These are phyloP conservation scores for Trifolium pratense DNA, from an alignment of 306 rosid genomes.

Conservation along the genomic window DNA sequence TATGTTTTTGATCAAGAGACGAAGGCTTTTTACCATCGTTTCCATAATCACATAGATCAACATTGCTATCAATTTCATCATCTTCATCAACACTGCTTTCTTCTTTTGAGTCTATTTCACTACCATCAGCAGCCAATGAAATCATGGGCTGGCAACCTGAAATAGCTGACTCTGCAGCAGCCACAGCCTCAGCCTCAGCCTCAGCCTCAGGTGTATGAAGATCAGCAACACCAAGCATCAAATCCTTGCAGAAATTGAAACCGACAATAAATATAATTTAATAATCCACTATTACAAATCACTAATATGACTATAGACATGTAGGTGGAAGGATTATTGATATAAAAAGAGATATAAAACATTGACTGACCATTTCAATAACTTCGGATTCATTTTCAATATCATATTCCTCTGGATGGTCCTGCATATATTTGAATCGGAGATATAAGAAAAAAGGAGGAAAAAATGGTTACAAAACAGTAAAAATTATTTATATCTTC, in stretches of 20 bases:
- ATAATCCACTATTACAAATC: constrained; percentile 22
- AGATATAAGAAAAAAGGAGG: not conserved
- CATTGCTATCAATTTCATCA: constrained; percentile 25
- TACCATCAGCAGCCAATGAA: constrained; percentile 51
- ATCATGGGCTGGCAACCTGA: constrained; percentile 59
- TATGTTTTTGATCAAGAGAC: constrained; percentile 29
- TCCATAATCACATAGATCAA: constrained; percentile 19
- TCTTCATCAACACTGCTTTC: constrained; percentile 42
- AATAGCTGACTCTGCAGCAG: constrained; percentile 86
- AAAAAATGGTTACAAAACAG: no score
- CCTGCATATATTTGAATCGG: constrained; percentile 47
- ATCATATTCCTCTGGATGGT: constrained; percentile 62
- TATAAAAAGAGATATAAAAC: not conserved
- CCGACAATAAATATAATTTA: not conserved
- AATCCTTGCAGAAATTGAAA: constrained; percentile 56
- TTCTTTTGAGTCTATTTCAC: constrained; percentile 62
- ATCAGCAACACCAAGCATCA: constrained; percentile 90
- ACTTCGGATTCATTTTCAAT: constrained; percentile 84
- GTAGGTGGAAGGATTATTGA: not conserved
- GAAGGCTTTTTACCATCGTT: constrained; percentile 30
- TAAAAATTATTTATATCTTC: no score
- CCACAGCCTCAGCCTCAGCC: no score
- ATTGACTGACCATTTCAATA: constrained; percentile 64
- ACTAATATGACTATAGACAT: no score
- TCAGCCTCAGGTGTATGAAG: constrained; percentile 83